Evolutionary conservation across 495 filamentous ascomycete species (phyloP), one percentile per base, ranked within the genome.

Genomic region (Trichoderma orchidacearum): DNA sequence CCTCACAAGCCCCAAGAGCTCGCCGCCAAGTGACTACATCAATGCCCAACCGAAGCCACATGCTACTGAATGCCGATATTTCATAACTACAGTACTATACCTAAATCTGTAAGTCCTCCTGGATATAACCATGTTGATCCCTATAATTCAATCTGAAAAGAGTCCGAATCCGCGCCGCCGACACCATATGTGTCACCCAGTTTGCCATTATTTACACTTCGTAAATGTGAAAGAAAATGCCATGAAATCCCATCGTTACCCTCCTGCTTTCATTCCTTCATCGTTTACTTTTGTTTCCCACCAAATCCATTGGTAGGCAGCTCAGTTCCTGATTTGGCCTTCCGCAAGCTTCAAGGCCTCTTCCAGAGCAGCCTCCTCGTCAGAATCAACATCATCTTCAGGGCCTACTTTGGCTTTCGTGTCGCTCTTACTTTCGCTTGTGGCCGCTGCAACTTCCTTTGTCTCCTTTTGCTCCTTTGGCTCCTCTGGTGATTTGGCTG

Each of bases 401-500:
- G n/a, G n/a, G n/a, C n/a, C n/a, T n/a, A n/a, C n/a, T n/a, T n/a
- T n/a, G n/a, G n/a, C n/a, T n/a, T n/a, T n/a, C n/a, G n/a, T n/a
- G 0, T 63, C 53, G 4, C 30, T 57, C 18, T 60, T 60, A 5
- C 56, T 60, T 57, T 62, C 60, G n/a, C n/a, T n/a, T n/a, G n/a
- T 58, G 32, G 35, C 56, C 30, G 58, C 56, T 11, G 60, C 59
- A 0, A 11, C 58, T 36, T 60, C 41, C 23, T 48, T 48, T 9
- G 41, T 13, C 21, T 25, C 15, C 15, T 7, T 23, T 12, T 12
- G 3, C 8, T 11, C 41, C 18, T 48, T 48, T 25, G 18, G 8
- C 1, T 25, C 27, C 41, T 48, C 41, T 27, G 41, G 8, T 27
- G 41, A 48, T 0, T 25, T 11, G 0, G 7, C 41, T 13, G 8